Conservation (phyloP, 2,329 filamentous ascomycete genomes). For the Pseudofabraea citricarpa region DNA sequence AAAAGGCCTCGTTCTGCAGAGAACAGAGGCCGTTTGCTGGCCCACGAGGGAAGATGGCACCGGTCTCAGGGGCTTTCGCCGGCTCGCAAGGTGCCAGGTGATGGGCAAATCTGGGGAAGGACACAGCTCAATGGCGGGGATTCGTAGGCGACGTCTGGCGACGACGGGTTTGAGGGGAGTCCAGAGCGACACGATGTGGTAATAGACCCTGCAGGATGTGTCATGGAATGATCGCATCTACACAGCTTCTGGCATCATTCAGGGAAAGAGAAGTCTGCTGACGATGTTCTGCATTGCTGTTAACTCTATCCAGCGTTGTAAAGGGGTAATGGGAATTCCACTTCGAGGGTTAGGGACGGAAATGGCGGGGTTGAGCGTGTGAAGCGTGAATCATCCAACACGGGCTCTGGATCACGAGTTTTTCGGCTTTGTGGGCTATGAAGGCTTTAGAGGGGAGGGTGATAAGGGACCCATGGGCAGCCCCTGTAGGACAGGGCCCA, state of each 20-base stretch:
- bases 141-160: too few species aligned
- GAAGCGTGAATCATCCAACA: too few species aligned
- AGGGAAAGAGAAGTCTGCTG: background rate
- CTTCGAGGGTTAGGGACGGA: background rate
- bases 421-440: too few species aligned
- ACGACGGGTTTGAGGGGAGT: too few species aligned
- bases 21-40: slow-evolving; percentile 6
- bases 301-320: too few species aligned
- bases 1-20: too few species aligned
- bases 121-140: slow-evolving; percentile 5
- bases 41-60: slow-evolving; percentile 3
- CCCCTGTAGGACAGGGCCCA: too few species aligned
- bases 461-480: too few species aligned
- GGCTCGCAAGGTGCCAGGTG: slow-evolving; percentile 14
- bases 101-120: slow-evolving; percentile 19
- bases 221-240: slow-evolving; percentile 18
- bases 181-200: slow-evolving; percentile 10
- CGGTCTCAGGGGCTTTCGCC: background rate
- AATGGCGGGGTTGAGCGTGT: background rate
- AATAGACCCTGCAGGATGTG: slow-evolving; percentile 22
- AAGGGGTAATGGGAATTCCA: background rate
- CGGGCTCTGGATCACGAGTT: too few species aligned
- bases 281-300: slow-evolving; percentile 6
- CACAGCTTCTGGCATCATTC: background rate
- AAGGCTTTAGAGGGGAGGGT: too few species aligned